phyloP scores from a whole-genome alignment of 2,329 filamentous ascomycete genomes.

The Alternaria postmessia region DNA sequence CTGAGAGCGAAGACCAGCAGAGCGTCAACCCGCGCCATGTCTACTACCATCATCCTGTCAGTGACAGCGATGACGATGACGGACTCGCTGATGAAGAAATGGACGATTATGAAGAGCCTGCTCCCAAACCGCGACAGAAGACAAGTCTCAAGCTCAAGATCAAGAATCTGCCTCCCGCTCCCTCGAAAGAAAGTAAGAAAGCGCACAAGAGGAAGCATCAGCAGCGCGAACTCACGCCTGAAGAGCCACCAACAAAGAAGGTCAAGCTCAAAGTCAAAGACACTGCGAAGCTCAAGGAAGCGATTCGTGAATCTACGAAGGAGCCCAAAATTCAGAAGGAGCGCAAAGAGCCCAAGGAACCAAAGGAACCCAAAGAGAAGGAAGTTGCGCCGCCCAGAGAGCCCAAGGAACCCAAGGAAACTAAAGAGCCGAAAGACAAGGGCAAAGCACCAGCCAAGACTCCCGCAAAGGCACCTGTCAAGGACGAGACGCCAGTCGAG shows the following conservation, averaged over 20 bases:
- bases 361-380: conserved; percentile 29
- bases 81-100: conserved; percentile 37
- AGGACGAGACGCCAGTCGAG: conserved; percentile 41
- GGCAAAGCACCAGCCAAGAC: conserved; percentile 35
- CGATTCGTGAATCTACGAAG: conserved; percentile 19
- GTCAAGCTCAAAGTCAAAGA: conserved; percentile 24
- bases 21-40: conserved; percentile 47
- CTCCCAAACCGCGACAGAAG: conserved; percentile 35
- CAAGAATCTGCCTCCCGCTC: conserved; percentile 28
- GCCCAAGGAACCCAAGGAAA: conserved; percentile 27
- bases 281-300: conserved; percentile 17
- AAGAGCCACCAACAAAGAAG: conserved; percentile 43
- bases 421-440: conserved; percentile 35
- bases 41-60: conserved; percentile 43
- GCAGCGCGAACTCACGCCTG: conserved; percentile 35
- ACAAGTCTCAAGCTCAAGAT: conserved; percentile 44
- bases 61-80: conserved; percentile 40
- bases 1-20: conserved; percentile 40
- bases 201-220: conserved; percentile 38
- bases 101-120: conserved; percentile 53
- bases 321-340: conserved; percentile 19
- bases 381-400: conserved; percentile 23
- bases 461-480: conserved; percentile 32
- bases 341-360: conserved; percentile 23
- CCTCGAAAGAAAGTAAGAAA: conserved; percentile 34